Evolutionary conservation across 228 moss, liverwort and hornwort genomes (phyloP).

Genomic region (Sphagnum fallax): DNA sequence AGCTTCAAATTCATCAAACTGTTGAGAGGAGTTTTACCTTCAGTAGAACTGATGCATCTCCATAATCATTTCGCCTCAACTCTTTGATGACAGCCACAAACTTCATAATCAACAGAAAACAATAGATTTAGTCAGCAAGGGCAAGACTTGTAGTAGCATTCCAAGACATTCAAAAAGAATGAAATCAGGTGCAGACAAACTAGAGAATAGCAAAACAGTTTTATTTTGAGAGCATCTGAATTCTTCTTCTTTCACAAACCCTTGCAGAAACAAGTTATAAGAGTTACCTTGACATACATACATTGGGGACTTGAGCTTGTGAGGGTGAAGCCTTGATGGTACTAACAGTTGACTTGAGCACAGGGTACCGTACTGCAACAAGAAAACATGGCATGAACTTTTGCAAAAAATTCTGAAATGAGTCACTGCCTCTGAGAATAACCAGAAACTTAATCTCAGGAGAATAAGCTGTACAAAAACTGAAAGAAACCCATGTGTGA

Average conservation of each 20-base stretch:
- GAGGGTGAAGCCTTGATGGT: slow-evolving; percentile 21
- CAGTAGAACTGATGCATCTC: slow-evolving; percentile 56
- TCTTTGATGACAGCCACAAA: slow-evolving; percentile 76
- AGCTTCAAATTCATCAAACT: too few relatives aligned
- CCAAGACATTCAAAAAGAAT: not conserved
- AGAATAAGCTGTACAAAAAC: too few relatives aligned
- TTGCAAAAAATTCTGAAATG: not conserved
- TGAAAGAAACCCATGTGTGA: too few relatives aligned
- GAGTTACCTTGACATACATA: slow-evolving; percentile 7
- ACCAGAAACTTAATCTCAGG: not conserved
- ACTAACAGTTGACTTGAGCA: slow-evolving; percentile 47
- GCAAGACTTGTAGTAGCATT: not conserved
- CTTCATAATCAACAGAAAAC: slow-evolving; percentile 11
- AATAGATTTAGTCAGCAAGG: not conserved
- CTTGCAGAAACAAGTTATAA: too few relatives aligned
- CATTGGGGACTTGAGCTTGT: slow-evolving; percentile 29
- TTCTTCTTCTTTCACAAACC: too few relatives aligned
- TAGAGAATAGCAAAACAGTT: not conserved
- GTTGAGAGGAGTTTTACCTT: slow-evolving; percentile 35
- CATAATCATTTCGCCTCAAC: slow-evolving; percentile 40
- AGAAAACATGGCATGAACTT: not conserved
- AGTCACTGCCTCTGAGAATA: not conserved
- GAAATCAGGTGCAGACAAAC: not conserved
- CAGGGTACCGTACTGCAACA: slow-evolving; percentile 31
- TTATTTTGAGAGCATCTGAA: too few relatives aligned